Evolutionary conservation across 2,329 filamentous ascomycete species (phyloP), one percentile per base, ranked within the genome.

Genomic region (Exophiala bonariae): DNA sequence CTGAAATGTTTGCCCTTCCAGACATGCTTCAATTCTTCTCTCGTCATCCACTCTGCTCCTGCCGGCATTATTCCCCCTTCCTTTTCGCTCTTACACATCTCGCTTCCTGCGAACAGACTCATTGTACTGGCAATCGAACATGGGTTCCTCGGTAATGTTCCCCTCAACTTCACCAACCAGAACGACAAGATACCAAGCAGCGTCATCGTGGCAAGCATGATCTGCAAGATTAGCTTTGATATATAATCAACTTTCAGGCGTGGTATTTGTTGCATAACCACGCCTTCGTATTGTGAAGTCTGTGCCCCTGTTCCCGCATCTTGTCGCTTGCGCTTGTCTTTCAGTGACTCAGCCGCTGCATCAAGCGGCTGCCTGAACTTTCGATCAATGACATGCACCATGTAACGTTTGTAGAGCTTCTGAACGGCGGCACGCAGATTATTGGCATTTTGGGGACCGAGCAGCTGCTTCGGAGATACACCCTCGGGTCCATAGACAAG

Each of bases 111-210:
- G 26, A 42, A 33, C 13, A 42, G 18, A 6, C 5, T 18, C 23
- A 42, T 42, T 14, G 39, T 33, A 26, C 39, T 42, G 6, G 39
- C 39, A 26, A 42, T 42, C 26, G 39, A 32, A 13, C 19, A 42
- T 8, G 39, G 39, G 18, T 32, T 42, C 13, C 26, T 7, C 6
- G 39, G 39, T 14, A 42, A 26, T 8, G 23, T 32, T 8, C 26
- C 26, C 20, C 39, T 7, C n/a, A 42, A 11, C 7, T 42, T 26
- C 8, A 18, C 26, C 7, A 42, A 26, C 10, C 8, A 32, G 20
- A 31, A 42, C n/a, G 39, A 19, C 5, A 32, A 6, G 19, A 13
- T 32, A 26, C 39, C 26, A 7, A 42, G 39, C n/a, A 32, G n/a
- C 6, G 26, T 31, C n/a, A 42, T 42, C 6, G 11, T 14, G 13